Evolutionary conservation across 1,284 basidiomycete species (phyloP).

Genomic region (Xerocomus nothofagi): DNA sequence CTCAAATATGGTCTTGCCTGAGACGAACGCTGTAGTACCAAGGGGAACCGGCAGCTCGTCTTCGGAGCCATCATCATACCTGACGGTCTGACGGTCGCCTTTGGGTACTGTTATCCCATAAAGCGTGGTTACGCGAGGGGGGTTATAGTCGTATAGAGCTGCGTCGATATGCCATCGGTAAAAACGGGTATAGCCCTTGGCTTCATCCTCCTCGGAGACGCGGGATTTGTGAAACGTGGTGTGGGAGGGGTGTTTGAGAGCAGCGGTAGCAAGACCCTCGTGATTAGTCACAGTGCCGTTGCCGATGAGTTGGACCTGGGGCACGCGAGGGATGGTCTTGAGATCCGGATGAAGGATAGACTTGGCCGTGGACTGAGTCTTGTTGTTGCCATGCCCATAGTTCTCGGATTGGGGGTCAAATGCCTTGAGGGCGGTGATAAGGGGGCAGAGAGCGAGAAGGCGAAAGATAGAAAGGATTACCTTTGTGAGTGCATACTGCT

Average conservation of each 20-base stretch:
- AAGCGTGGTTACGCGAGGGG: conserved; percentile 89
- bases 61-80: conserved; percentile 89
- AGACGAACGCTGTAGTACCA: conserved; percentile 83
- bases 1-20: conserved; percentile 85
- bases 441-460: neutral
- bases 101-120: conserved; percentile 78
- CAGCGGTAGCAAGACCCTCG: conserved; percentile 73
- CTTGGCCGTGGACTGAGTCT: conserved; percentile 67
- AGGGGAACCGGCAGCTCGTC: conserved; percentile 82
- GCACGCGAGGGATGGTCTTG: conserved; percentile 83
- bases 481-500: conserved; percentile 83
- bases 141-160: conserved; percentile 82
- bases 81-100: conserved; percentile 64
- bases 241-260: conserved; percentile 81
- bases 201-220: conserved; percentile 78
- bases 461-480: conserved; percentile 35
- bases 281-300: conserved; percentile 74
- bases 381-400: conserved; percentile 86
- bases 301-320: conserved; percentile 86
- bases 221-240: conserved; percentile 85
- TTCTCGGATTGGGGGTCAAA: conserved; percentile 73
- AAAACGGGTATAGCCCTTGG: conserved; percentile 76
- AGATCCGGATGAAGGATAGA: conserved; percentile 83
- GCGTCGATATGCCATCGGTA: conserved; percentile 96
- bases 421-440: conserved; percentile 40